phyloP scores from a whole-genome alignment of 2,329 filamentous ascomycete species.

The Xylaria arbuscula region DNA sequence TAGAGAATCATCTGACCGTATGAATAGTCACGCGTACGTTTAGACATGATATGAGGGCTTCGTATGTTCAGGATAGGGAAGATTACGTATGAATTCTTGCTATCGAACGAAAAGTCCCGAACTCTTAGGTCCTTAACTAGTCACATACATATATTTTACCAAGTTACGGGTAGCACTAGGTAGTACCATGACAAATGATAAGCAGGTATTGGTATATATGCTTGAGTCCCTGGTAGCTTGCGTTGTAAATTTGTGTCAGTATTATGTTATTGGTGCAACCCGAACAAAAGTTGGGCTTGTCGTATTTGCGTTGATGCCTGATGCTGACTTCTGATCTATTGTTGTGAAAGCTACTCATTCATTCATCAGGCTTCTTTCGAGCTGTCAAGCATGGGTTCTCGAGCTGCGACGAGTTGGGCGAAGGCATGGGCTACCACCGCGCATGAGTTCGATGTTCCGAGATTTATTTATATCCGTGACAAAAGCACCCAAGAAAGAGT shows the following conservation, averaged over 20 bases:
- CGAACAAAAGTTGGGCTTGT: not conserved
- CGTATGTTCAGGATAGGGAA: not conserved
- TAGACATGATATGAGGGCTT: not conserved
- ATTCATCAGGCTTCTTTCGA: not conserved
- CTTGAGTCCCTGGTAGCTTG: not conserved
- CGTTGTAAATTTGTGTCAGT: not conserved
- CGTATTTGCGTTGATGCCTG: constrained; percentile 14
- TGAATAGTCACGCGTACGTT: not conserved
- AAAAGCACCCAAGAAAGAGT: not conserved
- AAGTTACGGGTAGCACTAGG: not conserved
- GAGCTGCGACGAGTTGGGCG: not conserved
- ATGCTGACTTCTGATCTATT: not conserved
- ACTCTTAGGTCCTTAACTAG: no score
- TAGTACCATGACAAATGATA: not conserved
- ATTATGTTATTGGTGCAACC: constrained; percentile 14
- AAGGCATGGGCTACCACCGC: not conserved
- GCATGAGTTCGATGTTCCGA: not conserved
- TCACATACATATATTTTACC: no score
- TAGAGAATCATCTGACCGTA: no score
- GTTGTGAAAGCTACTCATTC: not conserved
- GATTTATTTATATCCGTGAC: constrained; percentile 3
- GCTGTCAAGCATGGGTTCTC: not conserved
- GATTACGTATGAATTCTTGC: not conserved
- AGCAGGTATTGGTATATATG: no score
- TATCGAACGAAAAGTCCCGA: no score